Evolutionary conservation across 345 rosid species (phyloP).

Genomic region (Bruguiera gymnorhiza): DNA sequence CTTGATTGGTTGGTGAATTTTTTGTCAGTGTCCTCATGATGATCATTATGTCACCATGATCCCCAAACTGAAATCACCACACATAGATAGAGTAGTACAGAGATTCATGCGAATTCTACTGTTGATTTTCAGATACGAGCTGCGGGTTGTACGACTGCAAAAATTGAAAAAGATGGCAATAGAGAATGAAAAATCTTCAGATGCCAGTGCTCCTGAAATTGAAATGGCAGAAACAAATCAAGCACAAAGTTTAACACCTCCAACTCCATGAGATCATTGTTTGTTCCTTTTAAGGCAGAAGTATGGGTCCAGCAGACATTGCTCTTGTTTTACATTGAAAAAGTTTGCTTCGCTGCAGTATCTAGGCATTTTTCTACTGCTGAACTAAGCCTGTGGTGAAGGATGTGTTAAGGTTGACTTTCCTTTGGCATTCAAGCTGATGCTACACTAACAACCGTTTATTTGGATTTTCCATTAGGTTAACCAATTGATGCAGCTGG

Average conservation of each 20-base stretch:
- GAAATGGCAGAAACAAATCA: constrained; percentile 57
- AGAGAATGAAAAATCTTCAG: constrained; percentile 30
- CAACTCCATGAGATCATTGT: constrained; percentile 29
- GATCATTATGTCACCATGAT: no score
- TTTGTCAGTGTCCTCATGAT: no score
- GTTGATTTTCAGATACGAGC: constrained; percentile 43
- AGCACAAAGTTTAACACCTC: constrained; percentile 23
- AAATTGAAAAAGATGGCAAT: constrained; percentile 39
- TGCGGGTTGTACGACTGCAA: constrained; percentile 38
- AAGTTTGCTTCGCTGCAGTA: not conserved
- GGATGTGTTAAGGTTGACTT: no score
- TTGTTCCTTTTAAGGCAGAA: not conserved
- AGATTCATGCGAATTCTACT: not conserved
- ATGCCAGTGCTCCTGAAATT: constrained; percentile 38
- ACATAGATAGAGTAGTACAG: not conserved
- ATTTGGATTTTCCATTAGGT: constrained; percentile 3
- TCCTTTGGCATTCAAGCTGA: no score
- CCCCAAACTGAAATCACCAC: not conserved
- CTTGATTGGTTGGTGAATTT: not conserved
- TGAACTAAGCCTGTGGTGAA: no score
- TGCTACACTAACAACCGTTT: not conserved
- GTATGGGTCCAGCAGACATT: constrained; percentile 14
- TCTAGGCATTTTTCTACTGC: no score
- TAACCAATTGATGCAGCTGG: constrained; percentile 1
- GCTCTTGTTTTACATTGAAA: not conserved